Evolutionary conservation across 495 filamentous ascomycete genomes (phyloP).

Genomic region (Neurospora sp.): DNA sequence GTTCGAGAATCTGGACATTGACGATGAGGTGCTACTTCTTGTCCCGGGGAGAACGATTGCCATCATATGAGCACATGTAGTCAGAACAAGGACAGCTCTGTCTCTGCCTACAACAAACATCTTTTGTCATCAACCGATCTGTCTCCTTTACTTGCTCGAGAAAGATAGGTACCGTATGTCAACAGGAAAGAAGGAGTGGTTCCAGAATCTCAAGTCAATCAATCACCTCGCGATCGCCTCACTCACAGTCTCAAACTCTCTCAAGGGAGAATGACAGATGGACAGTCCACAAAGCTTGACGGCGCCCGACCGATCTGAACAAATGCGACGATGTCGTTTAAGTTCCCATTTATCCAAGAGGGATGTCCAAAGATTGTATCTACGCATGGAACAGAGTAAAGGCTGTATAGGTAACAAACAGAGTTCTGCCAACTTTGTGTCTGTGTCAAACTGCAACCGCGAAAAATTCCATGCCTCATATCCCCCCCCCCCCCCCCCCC

Average conservation of each 20-base stretch:
- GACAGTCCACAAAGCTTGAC: neutral
- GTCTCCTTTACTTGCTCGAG: neutral
- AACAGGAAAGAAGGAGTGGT: neutral
- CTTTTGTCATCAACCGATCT: neutral
- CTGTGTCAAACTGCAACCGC: too few relatives aligned
- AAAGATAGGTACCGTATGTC: neutral
- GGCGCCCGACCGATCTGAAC: neutral
- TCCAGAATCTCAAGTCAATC: neutral
- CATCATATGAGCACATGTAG: neutral
- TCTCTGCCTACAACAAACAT: neutral
- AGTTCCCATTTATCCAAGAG: too few relatives aligned
- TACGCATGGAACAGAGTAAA: too few relatives aligned
- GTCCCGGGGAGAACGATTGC: neutral
- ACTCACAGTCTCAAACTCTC: neutral
- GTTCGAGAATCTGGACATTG: fast-evolving
- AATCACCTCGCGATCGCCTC: neutral
- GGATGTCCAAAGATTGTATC: too few relatives aligned
- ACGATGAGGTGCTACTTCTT: neutral
- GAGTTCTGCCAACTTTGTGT: too few relatives aligned
- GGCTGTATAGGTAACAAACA: too few relatives aligned
- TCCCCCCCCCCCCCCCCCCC: too few relatives aligned
- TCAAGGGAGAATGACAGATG: neutral
- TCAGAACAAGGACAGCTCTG: neutral
- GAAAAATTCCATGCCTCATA: too few relatives aligned
- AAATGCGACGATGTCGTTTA: too few relatives aligned